phyloP scores from a whole-genome alignment of 2,329 filamentous ascomycete genomes.

The Fusarium temperatum region DNA sequence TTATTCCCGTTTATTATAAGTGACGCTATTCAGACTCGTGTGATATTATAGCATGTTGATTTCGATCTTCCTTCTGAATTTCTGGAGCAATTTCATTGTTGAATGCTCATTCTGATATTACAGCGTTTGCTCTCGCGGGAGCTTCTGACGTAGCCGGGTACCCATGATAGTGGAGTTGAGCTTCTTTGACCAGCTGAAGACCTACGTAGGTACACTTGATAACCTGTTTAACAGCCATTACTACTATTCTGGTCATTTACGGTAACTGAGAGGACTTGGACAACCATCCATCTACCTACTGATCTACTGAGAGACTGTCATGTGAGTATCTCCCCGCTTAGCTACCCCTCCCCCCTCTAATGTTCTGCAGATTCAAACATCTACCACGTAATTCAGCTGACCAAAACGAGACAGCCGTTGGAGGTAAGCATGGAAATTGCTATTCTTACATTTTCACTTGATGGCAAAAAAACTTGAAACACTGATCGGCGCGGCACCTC shows the following conservation, averaged over 20 bases:
- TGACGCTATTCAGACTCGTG: background rate
- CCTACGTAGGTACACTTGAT: background rate
- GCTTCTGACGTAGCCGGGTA: slow-evolving; percentile 16
- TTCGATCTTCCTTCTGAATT: background rate
- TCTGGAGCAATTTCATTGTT: background rate
- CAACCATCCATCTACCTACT: background rate
- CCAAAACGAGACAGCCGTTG: background rate
- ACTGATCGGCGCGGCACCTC: slow-evolving; percentile 28
- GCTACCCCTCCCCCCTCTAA: background rate
- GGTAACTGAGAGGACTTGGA: background rate
- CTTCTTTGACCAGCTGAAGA: background rate
- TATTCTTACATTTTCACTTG: slow-evolving; percentile 14
- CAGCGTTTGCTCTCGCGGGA: background rate
- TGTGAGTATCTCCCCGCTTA: slow-evolving; percentile 4
- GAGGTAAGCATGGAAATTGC: slow-evolving; percentile 5
- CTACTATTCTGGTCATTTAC: background rate
- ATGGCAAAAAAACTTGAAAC: slow-evolving; percentile 32
- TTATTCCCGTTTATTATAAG: background rate
- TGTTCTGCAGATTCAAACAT: background rate
- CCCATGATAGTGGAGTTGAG: slow-evolving; percentile 6
- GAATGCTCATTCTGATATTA: background rate
- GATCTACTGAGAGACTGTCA: background rate
- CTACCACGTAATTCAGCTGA: slow-evolving; percentile 3
- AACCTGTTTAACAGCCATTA: background rate
- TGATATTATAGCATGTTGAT: background rate